Evolutionary conservation across 768 basidiomycete species (phyloP).

Genomic region (Candolleomyces aberdarensis): DNA sequence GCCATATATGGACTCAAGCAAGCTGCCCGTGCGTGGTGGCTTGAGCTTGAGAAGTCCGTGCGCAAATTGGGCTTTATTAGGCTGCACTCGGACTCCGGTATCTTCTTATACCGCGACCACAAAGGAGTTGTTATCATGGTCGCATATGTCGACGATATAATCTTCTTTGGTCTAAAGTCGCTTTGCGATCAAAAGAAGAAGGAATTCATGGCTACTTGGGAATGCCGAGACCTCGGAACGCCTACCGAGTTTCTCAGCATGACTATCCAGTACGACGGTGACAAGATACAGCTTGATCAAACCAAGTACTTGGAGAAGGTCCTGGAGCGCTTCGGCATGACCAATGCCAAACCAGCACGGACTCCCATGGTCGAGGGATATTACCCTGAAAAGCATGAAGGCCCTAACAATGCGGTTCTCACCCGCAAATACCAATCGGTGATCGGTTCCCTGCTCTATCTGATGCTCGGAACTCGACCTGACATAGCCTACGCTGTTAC

Average conservation of each 20-base stretch:
- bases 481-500: conserved; percentile 15
- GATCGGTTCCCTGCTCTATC: conserved; percentile 14
- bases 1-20: conserved; percentile 17
- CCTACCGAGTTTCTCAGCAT: conserved; percentile 18
- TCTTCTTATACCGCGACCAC: background rate
- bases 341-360: background rate
- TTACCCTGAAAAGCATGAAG: background rate
- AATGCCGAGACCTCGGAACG: conserved; percentile 19
- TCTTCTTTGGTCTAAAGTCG: background rate
- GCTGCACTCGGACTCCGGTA: background rate
- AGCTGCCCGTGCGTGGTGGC: conserved; percentile 13
- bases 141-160: conserved; percentile 11
- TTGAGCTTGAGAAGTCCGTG: conserved; percentile 7
- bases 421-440: background rate
- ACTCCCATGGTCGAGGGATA: conserved; percentile 5
- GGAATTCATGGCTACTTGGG: conserved; percentile 19
- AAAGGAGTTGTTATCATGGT: conserved; percentile 2
- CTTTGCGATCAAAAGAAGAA: conserved; percentile 2
- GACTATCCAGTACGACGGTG: conserved; percentile 3
- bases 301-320: conserved; percentile 8
- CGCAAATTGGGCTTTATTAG: conserved; percentile 3
- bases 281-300: conserved; percentile 16
- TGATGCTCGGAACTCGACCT: conserved; percentile 14
- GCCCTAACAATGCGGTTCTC: background rate
- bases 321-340: background rate